These are phyloP conservation scores for Tolypocladium tundrense DNA, from an alignment of 2,329 filamentous ascomycete genomes.

Conservation along the genomic window DNA sequence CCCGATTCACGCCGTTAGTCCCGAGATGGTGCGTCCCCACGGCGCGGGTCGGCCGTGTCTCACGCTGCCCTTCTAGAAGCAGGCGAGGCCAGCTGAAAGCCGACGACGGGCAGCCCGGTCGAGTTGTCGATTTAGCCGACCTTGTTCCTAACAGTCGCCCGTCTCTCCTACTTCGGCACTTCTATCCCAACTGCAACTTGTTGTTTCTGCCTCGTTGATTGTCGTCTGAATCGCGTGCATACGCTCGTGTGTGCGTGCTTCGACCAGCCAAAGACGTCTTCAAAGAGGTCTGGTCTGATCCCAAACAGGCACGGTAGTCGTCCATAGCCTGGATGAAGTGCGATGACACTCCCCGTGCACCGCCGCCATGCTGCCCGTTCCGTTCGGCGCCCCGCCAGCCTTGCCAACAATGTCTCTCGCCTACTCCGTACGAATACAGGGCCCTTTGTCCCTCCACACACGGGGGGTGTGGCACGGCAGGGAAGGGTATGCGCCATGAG, in stretches of 20 bases:
- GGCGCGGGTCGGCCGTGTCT: conserved; percentile 3
- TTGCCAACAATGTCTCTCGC: not conserved
- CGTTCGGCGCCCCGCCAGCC: not conserved
- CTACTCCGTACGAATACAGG: not conserved
- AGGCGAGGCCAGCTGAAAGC: conserved; percentile 1
- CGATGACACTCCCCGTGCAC: not conserved
- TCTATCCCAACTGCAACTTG: not conserved
- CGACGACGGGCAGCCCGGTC: not conserved
- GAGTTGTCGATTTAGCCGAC: not conserved
- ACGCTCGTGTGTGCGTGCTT: not conserved
- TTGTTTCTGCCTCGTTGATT: not conserved
- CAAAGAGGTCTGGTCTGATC: not conserved
- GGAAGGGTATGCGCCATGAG: not conserved
- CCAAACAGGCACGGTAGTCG: not conserved
- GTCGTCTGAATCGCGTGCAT: too few relatives aligned
- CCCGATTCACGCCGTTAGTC: conserved; percentile 1
- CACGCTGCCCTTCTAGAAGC: conserved; percentile 7
- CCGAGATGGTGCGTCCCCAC: not conserved
- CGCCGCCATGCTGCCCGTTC: not conserved
- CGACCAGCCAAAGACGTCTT: not conserved
- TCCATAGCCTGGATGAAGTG: not conserved
- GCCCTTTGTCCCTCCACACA: not conserved
- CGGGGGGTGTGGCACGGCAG: not conserved
- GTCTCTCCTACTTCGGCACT: not conserved
- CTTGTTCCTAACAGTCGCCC: not conserved